Base-by-base conservation (phyloP, 2,329 filamentous ascomycete species). In the Trichoderma sp. region DNA sequence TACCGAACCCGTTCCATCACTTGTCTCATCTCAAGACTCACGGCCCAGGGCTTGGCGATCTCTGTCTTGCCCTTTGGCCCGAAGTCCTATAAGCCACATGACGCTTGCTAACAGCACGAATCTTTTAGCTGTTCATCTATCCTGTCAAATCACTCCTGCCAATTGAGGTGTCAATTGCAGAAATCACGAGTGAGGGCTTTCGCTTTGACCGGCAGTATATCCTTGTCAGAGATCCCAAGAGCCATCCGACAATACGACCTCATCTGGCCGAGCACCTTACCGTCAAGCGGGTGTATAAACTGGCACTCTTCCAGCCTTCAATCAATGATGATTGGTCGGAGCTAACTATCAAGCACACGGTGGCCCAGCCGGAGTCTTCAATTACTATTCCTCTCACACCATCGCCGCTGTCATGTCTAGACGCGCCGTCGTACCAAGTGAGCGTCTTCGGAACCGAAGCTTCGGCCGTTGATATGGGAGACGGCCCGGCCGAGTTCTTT, bases 121-220 rank as follows among this genome's bases (percentile, higher is more conserved):
- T 21, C 30, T 32, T 60, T 14, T 43, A 75, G 74, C 73, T 75
- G 14, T 75, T 75, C 53, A 74, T 75, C 53, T 75, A 74, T 28
- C 73, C 74, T 9, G 68, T 75, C 71, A 74, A 75, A 51, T 75
- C 74, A 28, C 71, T 75, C 15, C 62, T 75, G 6, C 74, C 74
- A 3, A 71, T 74, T 28, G 74, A 75, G 63, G 73, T 75, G 4
- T 61, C 69, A 3, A 71, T 73, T 14, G 74, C 74, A 12, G 74
- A 75, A 30, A 71, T 75, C 28, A 75, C 74, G 28, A 72, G 72
- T 43, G 74, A 74, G 32, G 73, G 74, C 2, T 73, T 75, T 32
- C 74, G 74, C 26, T 75, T 75, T 66, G 74, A 75, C 66, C 64
- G 74, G 12, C 74, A 75, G 69, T 74, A 75, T 39, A 68, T 74